Conservation (phyloP, 176 grass and related monocot genomes). For the Typha latifolia region DNA sequence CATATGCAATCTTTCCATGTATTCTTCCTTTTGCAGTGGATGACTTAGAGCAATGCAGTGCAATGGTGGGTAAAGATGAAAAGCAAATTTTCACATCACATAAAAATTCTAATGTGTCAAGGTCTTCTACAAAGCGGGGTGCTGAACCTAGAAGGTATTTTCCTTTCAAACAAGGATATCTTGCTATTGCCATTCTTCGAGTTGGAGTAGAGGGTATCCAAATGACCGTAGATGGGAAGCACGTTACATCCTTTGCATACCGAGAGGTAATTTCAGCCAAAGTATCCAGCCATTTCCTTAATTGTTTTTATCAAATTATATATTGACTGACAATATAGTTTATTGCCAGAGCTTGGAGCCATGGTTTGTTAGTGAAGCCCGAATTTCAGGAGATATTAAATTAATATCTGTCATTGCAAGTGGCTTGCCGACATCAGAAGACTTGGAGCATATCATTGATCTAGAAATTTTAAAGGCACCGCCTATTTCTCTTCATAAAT, state of each 20-base stretch:
- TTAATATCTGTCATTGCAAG: constrained; percentile 89
- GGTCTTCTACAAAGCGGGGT: constrained; percentile 29
- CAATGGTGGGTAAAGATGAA: constrained; percentile 56
- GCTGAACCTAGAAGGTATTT: constrained; percentile 55
- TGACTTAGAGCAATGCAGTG: constrained; percentile 75
- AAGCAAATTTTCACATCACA: constrained; percentile 30
- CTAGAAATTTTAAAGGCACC: constrained; percentile 65
- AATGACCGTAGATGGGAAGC: constrained; percentile 97
- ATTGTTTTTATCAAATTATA: background rate
- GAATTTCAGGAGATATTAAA: constrained; percentile 83
- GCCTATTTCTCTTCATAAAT: constrained; percentile 49
- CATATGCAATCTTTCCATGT: background rate
- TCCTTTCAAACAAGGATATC: constrained; percentile 86
- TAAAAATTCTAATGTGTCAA: constrained; percentile 48
- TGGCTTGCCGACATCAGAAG: constrained; percentile 89
- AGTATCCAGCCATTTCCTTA: constrained; percentile 1
- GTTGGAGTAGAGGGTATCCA: constrained; percentile 74
- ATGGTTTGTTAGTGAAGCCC: constrained; percentile 87
- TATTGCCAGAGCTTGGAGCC: constrained; percentile 74
- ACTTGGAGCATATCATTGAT: constrained; percentile 85
- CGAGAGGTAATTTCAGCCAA: constrained; percentile 48
- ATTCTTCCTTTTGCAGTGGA: constrained; percentile 59
- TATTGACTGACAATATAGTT: background rate
- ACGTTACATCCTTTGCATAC: constrained; percentile 87
- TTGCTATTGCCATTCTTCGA: constrained; percentile 81